phyloP scores from a whole-genome alignment of 345 rosid genomes.

The Theobroma cacao region DNA sequence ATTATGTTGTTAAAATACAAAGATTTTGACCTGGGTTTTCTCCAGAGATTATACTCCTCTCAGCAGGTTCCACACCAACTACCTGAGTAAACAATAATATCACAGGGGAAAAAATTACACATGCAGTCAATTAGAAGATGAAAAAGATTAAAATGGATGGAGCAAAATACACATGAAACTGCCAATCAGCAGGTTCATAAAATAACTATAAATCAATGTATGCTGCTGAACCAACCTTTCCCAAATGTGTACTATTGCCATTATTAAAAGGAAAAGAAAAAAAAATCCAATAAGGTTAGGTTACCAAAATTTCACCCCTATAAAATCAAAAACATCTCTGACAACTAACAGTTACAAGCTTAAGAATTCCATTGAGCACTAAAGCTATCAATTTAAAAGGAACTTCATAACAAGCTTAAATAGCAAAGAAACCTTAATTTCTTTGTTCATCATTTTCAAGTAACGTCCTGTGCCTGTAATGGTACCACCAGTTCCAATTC shows the following conservation, averaged over 20 bases:
- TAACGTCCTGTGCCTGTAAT: constrained; percentile 78
- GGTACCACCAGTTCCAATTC: constrained; percentile 91
- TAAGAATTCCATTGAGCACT: neutral
- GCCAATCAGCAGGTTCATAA: neutral
- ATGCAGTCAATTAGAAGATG: constrained; percentile 9
- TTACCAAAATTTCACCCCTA: neutral
- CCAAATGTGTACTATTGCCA: neutral
- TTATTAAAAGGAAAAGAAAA: neutral
- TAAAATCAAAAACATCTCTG: neutral
- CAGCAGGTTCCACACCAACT: constrained; percentile 96
- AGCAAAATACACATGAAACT: neutral
- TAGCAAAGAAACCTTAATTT: constrained; percentile 47
- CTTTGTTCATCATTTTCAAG: constrained; percentile 76
- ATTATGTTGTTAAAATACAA: constrained; percentile 8
- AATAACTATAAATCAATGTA: neutral
- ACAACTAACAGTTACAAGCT: neutral
- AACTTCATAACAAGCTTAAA: neutral
- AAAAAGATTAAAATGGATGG: neutral
- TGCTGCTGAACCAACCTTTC: neutral
- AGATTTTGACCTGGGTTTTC: constrained; percentile 59
- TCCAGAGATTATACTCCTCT: constrained; percentile 85
- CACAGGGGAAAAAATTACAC: neutral
- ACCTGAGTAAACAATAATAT: constrained; percentile 44
- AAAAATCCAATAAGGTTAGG: neutral
- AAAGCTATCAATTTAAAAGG: constrained; percentile 3